Evolutionary conservation across 768 basidiomycete genomes (phyloP).

Genomic region (Leccinum arenicola): DNA sequence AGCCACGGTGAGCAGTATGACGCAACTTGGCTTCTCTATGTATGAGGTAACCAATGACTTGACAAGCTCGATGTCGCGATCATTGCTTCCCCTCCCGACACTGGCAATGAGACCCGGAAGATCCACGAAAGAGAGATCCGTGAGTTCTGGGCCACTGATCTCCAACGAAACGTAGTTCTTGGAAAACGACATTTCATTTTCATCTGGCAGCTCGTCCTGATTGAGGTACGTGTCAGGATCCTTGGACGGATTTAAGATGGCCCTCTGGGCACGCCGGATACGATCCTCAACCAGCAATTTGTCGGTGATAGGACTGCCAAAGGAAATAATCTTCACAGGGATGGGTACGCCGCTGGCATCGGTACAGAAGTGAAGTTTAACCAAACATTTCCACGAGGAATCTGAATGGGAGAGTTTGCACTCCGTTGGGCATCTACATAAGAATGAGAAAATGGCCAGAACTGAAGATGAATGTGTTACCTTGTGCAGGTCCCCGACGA

Average conservation of each 20-base stretch:
- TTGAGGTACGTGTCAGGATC: constrained; percentile 17
- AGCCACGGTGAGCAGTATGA: constrained; percentile 66
- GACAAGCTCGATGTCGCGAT: constrained; percentile 59
- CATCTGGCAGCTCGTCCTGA: constrained; percentile 6
- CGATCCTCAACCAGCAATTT: constrained; percentile 60
- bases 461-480: constrained; percentile 29
- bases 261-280: constrained; percentile 62
- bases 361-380: constrained; percentile 45
- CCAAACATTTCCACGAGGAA: constrained; percentile 47
- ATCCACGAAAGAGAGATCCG: constrained; percentile 65
- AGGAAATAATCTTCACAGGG: constrained; percentile 37
- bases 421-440: constrained; percentile 53
- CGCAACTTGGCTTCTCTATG: constrained; percentile 64
- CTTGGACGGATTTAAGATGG: constrained; percentile 57
- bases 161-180: constrained; percentile 54
- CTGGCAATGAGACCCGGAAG: constrained; percentile 64
- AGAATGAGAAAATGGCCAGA: neutral
- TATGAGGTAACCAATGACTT: constrained; percentile 55
- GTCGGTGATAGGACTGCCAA: constrained; percentile 48
- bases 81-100: constrained; percentile 46
- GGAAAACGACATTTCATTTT: constrained; percentile 43
- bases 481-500: constrained; percentile 77
- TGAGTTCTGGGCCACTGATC: constrained; percentile 57
- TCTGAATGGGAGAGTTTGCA: constrained; percentile 46
- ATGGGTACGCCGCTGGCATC: constrained; percentile 38